These are phyloP conservation scores for Erysimum pusillum DNA, from an alignment of 441 rosid genomes.

Conservation along the genomic window DNA sequence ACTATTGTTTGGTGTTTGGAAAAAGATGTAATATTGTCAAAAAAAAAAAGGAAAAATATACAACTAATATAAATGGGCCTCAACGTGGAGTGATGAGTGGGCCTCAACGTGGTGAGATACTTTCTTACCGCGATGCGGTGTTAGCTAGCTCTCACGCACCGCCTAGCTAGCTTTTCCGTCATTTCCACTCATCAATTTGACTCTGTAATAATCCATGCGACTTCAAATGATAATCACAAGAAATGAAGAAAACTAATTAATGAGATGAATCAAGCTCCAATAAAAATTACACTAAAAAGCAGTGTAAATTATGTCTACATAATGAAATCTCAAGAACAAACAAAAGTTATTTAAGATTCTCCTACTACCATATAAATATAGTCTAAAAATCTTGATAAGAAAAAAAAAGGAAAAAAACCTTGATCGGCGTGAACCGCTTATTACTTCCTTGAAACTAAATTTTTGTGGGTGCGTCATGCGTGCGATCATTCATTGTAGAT, in stretches of 20 bases:
- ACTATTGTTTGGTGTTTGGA: too few species aligned
- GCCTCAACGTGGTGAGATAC: conserved; percentile 27
- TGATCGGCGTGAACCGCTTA: conserved; percentile 21
- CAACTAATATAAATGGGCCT: too few species aligned
- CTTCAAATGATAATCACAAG: not conserved
- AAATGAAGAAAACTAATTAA: not conserved
- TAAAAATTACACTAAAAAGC: not conserved
- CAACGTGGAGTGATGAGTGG: conserved; percentile 35
- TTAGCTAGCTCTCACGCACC: conserved; percentile 35
- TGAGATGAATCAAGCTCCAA: not conserved
- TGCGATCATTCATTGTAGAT: not conserved
- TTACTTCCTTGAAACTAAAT: not conserved
- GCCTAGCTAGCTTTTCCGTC: conserved; percentile 13
- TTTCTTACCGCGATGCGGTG: conserved; percentile 39
- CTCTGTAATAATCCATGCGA: not conserved
- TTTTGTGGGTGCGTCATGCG: not conserved
- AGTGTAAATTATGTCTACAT: not conserved
- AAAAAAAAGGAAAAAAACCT: not conserved
- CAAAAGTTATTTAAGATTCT: not conserved
- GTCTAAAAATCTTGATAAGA: not conserved
- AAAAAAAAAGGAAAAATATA: too few species aligned
- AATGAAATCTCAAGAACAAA: not conserved
- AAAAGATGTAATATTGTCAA: too few species aligned
- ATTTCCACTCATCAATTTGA: not conserved
- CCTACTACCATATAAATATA: not conserved